Base-by-base conservation (phyloP, 225 moss, liverwort and hornwort species). In the Neckera pumila region DNA sequence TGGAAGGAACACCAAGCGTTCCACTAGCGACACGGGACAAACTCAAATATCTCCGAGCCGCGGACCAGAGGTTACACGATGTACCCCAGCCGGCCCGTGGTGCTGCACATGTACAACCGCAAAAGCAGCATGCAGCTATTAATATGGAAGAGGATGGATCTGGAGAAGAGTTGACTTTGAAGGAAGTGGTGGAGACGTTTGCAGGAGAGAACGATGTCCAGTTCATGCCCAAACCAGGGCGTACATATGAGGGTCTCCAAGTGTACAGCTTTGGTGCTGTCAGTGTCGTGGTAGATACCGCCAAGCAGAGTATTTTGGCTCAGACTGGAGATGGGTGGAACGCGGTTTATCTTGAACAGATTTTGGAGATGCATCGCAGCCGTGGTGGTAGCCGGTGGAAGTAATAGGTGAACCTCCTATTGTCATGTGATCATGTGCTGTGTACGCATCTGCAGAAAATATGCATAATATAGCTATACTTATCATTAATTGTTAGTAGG, bases 321-420 rank as follows among this genome's bases (percentile, higher is more conserved):
- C 96, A 96, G 60, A 93, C 93, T 86, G 96, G 94, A 71, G 96
- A 98, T 51, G 92, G 94, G 30, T 98, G 98, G 98, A 92, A 90
- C 73, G 62, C 91, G 79, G 93, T 93, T 43, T 85, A 94, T 76
- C 91, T 98, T 56, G 96, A 95, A 76, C 92, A 96, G 93, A 90
- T 98, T 66, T 79, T 98, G 89, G 96, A 96, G 92, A 93, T 96
- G 94, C 96, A 98, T 94, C 98, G 96, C 85, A 95, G 94, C 87
- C 96, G 94, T 86, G 95, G 94, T 89, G 96, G 98, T 82, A 96
- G 98, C 90, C 95, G 96, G 40, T 98, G 98, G 98, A 96, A 98
- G 89, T 97, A 93, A 93, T 80, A 91, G 91, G 92, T 93, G 89
- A 93, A 88, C 45, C 81, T 91, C 45, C 61, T 75, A 40, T 76